Evolutionary conservation across 2,329 filamentous ascomycete species (phyloP).

Genomic region (Exserohilum turcica): DNA sequence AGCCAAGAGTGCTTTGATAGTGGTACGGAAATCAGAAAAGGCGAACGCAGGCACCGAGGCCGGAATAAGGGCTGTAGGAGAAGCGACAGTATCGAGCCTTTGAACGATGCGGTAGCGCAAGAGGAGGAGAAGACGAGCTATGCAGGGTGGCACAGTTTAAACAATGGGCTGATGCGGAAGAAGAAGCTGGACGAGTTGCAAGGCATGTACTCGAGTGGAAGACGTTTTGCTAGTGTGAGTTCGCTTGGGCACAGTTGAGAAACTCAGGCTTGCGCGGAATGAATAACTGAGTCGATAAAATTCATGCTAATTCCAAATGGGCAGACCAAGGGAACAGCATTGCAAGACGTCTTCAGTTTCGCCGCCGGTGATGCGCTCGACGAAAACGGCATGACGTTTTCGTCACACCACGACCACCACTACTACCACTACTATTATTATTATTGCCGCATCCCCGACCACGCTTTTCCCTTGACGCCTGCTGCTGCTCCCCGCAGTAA

Average conservation of each 20-base stretch:
- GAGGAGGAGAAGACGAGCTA: neutral
- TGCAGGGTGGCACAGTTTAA: neutral
- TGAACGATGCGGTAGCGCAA: neutral
- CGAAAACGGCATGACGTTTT: neutral
- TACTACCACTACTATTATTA: neutral
- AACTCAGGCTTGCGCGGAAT: neutral
- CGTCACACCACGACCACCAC: neutral
- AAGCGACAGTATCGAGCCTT: conserved; percentile 8
- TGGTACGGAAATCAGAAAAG: neutral
- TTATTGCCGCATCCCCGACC: neutral
- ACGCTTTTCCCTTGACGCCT: neutral
- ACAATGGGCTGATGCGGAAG: neutral
- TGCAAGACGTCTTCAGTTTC: neutral
- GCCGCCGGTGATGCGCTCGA: neutral
- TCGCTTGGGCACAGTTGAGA: neutral
- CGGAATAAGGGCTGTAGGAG: neutral
- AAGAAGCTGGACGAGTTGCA: neutral
- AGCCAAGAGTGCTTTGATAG: too few relatives aligned
- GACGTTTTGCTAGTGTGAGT: conserved; percentile 9
- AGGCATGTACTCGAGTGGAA: conserved; percentile 3
- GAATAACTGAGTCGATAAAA: neutral
- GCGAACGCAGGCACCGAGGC: neutral
- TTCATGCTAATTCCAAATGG: neutral
- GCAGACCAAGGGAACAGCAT: neutral
- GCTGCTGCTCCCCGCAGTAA: neutral